Evolutionary conservation across 495 filamentous ascomycete species (phyloP).

Genomic region (Lasiosphaeria hispida): DNA sequence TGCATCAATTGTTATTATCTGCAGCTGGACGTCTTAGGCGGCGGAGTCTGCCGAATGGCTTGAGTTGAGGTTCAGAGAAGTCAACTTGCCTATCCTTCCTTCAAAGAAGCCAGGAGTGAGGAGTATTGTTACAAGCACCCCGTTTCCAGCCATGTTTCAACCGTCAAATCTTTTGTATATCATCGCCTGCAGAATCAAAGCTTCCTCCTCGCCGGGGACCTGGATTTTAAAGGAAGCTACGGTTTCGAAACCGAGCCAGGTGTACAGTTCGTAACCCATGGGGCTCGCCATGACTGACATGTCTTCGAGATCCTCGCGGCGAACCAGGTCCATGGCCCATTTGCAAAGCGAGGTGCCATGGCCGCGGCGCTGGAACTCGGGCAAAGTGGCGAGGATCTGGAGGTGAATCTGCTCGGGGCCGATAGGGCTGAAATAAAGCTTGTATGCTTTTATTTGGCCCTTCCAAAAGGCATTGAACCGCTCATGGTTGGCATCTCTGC

Average conservation of each 20-base stretch:
- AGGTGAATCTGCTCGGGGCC: constrained; percentile 36
- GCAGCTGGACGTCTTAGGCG: too few species aligned
- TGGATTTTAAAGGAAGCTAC: constrained; percentile 29
- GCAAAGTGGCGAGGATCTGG: constrained; percentile 35
- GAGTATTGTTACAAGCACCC: too few species aligned
- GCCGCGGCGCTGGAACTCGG: constrained; percentile 32
- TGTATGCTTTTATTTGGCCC: constrained; percentile 27
- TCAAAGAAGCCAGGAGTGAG: too few species aligned
- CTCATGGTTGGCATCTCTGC: constrained; percentile 31
- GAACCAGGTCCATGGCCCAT: constrained; percentile 33
- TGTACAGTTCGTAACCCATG: constrained; percentile 38
- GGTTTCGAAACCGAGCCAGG: constrained; percentile 24
- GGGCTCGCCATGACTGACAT: constrained; percentile 39
- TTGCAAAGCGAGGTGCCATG: constrained; percentile 31
- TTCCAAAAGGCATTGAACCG: constrained; percentile 32
- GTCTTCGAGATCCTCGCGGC: constrained; percentile 17
- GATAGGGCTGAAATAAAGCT: constrained; percentile 24
- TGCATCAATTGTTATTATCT: too few species aligned
- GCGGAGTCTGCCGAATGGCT: too few species aligned
- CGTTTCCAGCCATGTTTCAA: too few species aligned
- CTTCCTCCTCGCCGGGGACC: constrained; percentile 32
- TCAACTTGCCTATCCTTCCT: too few species aligned
- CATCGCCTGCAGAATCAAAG: constrained; percentile 37
- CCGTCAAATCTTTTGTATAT: constrained; percentile 16
- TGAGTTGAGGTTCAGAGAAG: too few species aligned